These are phyloP conservation scores for Hypoxylon rubiginosum DNA, from an alignment of 2,329 filamentous ascomycete species.

Conservation along the genomic window DNA sequence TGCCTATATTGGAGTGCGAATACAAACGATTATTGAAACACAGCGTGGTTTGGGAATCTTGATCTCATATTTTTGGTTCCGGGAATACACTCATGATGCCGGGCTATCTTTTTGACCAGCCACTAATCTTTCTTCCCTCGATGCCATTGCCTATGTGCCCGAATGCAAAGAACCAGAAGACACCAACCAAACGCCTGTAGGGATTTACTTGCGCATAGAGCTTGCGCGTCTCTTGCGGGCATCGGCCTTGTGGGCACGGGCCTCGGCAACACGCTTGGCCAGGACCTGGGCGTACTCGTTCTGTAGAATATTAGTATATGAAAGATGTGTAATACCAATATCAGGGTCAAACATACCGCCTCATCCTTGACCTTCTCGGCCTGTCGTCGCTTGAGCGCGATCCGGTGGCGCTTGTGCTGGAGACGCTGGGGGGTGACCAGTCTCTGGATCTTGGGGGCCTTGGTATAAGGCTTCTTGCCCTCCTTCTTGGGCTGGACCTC, in stretches of 20 bases:
- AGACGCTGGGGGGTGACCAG: slow-evolving; percentile 99
- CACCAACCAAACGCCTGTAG: slow-evolving; percentile 55
- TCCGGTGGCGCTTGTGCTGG: slow-evolving; percentile 99
- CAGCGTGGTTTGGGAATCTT: slow-evolving; percentile 46
- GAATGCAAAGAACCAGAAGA: slow-evolving; percentile 56
- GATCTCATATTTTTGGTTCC: slow-evolving; percentile 47
- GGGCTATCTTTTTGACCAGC: slow-evolving; percentile 50
- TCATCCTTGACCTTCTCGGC: slow-evolving; percentile 98
- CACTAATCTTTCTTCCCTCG: slow-evolving; percentile 43
- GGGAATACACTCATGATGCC: slow-evolving; percentile 49
- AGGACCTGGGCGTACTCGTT: slow-evolving; percentile 97
- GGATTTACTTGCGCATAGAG: slow-evolving; percentile 88
- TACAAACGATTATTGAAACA: slow-evolving; percentile 14
- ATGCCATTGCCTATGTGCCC: slow-evolving; percentile 51
- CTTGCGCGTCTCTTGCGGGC: slow-evolving; percentile 96
- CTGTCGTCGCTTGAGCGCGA: slow-evolving; percentile 98
- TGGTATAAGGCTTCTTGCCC: slow-evolving; percentile 98
- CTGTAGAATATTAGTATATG: slow-evolving; percentile 66
- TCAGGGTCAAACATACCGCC: slow-evolving; percentile 77
- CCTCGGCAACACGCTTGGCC: slow-evolving; percentile 96
- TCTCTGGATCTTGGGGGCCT: slow-evolving; percentile 99
- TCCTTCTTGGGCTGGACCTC: slow-evolving; percentile 97
- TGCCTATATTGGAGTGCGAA: too few species aligned
- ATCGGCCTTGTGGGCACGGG: slow-evolving; percentile 94
- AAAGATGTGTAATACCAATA: not conserved